Evolutionary conservation across 1,139 yeast genomes (phyloP).

Genomic region (Kurtzmaniella quercitrusa): DNA sequence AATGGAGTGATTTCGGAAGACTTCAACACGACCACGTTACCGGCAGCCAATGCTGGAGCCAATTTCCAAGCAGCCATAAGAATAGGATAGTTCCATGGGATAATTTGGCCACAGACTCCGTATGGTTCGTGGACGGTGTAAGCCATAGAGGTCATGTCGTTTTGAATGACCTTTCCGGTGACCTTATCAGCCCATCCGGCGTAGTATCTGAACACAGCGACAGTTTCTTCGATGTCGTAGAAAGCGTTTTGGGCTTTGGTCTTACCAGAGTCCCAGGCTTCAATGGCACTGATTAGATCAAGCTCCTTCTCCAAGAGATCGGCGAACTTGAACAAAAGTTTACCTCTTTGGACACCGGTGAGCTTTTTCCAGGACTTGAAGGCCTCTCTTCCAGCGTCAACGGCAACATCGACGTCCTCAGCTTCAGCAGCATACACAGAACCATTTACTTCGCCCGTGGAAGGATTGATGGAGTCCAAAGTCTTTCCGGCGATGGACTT

Average conservation of each 20-base stretch:
- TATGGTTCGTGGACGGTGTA: constrained; percentile 79
- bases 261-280: constrained; percentile 81
- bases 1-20: constrained; percentile 67
- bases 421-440: constrained; percentile 62
- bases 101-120: constrained; percentile 77
- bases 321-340: constrained; percentile 54
- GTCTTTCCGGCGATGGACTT: constrained; percentile 58
- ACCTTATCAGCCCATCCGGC: constrained; percentile 87
- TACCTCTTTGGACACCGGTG: constrained; percentile 51
- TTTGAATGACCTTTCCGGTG: constrained; percentile 64
- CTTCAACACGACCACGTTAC: constrained; percentile 60
- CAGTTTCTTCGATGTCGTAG: constrained; percentile 58
- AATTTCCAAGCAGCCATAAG: constrained; percentile 58
- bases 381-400: constrained; percentile 65
- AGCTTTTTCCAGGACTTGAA: constrained; percentile 51
- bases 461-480: constrained; percentile 58
- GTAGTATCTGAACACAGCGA: constrained; percentile 58
- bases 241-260: constrained; percentile 48
- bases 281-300: constrained; percentile 60
- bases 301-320: constrained; percentile 53
- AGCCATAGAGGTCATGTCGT: constrained; percentile 64
- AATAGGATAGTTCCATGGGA: constrained; percentile 64
- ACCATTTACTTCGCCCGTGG: constrained; percentile 65
- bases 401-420: constrained; percentile 75
- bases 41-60: constrained; percentile 67